Evolutionary conservation across 2,329 filamentous ascomycete species (phyloP), one percentile per base, ranked within the genome.

Genomic region (Xylaria sp.): DNA sequence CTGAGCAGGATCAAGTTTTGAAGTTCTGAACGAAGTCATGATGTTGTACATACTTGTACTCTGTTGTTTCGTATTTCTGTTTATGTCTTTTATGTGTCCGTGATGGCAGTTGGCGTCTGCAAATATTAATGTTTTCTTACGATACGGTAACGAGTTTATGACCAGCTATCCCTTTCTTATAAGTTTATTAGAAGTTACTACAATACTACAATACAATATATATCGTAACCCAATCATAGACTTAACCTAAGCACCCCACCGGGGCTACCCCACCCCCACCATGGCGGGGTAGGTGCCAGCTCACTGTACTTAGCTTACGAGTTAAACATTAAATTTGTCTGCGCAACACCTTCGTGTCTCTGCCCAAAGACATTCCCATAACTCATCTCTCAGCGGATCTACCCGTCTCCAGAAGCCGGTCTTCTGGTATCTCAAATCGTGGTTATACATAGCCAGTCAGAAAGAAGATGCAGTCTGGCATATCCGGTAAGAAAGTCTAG

Each of bases 401-500:
- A 38, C 13, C 17, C 28, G 15, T 33, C 23, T 36, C 31, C 48
- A 62, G 53, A 53, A 65, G 67, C 53, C 33, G 44, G 51, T 17
- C 63, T 65, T 69, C 49, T 63, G 48, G 48, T 63, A 20, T 65
- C 31, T 54, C 31, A n/a, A 6, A n/a, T 31, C 48, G 15, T 36
- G 9, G 33, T 33, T 13, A 26, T 17, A 60, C 26, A 40, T 36
- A 48, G n/a, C 26, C 26, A 13, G 26, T 20, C 23, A 42, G 13
- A 17, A n/a, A 49, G 28, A 71, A 49, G 63, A 93, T 93, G 92
- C 91, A 94, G 84, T 93, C 92, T 42, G 91, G 92, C 80, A 93
- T 93, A 74, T 88, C 90, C 81, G 91, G 91, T 91, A 84, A 59
- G 76, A 57, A 31, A 9, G 17, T 42, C 44, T 33, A 28, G n/a